phyloP scores from a whole-genome alignment of 331 rosid genomes.

The Telfairia occidentalis region DNA sequence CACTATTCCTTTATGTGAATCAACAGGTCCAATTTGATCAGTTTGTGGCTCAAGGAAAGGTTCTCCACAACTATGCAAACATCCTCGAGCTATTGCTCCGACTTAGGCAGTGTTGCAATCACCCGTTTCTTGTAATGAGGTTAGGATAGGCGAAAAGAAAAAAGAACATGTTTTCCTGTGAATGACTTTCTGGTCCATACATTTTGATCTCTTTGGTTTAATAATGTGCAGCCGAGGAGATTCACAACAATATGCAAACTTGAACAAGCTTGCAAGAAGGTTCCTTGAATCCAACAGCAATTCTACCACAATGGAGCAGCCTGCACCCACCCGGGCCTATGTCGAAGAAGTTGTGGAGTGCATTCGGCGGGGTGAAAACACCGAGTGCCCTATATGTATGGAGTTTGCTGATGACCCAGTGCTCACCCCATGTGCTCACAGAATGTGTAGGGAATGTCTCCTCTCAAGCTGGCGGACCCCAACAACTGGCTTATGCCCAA shows the following conservation, averaged over 20 bases:
- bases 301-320: constrained; percentile 21
- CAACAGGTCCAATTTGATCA: constrained; percentile 72
- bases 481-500: constrained; percentile 50
- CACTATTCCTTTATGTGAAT: constrained; percentile 4
- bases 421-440: constrained; percentile 82
- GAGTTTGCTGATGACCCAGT: constrained; percentile 87
- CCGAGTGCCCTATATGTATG: constrained; percentile 76
- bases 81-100: constrained; percentile 76
- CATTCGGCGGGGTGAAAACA: constrained; percentile 44
- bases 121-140: constrained; percentile 80
- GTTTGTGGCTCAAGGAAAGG: constrained; percentile 72
- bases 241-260: constrained; percentile 43
- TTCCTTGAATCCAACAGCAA: constrained; percentile 34
- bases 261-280: constrained; percentile 54
- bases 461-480: constrained; percentile 63
- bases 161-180: neutral
- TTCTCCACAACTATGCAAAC: constrained; percentile 49
- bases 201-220: constrained; percentile 20
- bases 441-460: constrained; percentile 79
- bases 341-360: constrained; percentile 51
- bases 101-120: constrained; percentile 83
- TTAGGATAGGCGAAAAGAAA: neutral
- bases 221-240: constrained; percentile 41
- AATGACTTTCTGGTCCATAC: neutral
- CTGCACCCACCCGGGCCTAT: constrained; percentile 38